Evolutionary conservation across 2,329 filamentous ascomycete genomes (phyloP), one percentile per base, ranked within the genome.

Genomic region (Nannizziopsis barbatae): DNA sequence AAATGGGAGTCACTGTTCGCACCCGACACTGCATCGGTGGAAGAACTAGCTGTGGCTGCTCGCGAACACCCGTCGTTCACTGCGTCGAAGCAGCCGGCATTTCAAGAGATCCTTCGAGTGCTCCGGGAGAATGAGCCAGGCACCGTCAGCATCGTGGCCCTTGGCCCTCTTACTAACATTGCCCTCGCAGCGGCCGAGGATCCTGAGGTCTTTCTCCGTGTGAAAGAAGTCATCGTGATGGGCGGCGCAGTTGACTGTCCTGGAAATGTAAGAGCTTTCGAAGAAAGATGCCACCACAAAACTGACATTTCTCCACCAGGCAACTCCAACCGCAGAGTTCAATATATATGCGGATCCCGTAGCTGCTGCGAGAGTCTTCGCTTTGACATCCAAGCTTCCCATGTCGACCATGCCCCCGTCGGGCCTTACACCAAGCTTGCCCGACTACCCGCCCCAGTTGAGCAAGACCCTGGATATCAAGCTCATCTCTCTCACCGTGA

Each of bases 141-240:
- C 60, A 92, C 85, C 1, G 80, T 98, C 57, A 89, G 84, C n/a
- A 85, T 98, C 61, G 80, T 95, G 33, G 86, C 86, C 18, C 75
- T 96, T 42, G 92, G 92, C 0, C 92, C 92, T 1, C 71, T 96
- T 57, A 96, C 92, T n/a, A 98, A 95, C 62, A 71, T 95, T 27
- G 92, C 92, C 1, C 68, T 94, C 20, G 92, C 92, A 2, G 89
- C 92, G 2, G 81, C 87, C 11, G 80, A 87, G 59, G 90, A 96
- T 57, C 83, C 89, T 0, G 86, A 90, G 65, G 83, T 88, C 0
- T 95, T 98, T 65, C 74, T 98, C 48, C 80, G 81, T 38, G 86
- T 81, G 42, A 94, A 93, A 65, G 88, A 96, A 66, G 77, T 98
- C 2, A 83, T 95, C 3, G 85, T 95, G 41, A 98, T 98, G 92